Conservation (phyloP, 495 filamentous ascomycete species). For the Neurospora sp. region DNA sequence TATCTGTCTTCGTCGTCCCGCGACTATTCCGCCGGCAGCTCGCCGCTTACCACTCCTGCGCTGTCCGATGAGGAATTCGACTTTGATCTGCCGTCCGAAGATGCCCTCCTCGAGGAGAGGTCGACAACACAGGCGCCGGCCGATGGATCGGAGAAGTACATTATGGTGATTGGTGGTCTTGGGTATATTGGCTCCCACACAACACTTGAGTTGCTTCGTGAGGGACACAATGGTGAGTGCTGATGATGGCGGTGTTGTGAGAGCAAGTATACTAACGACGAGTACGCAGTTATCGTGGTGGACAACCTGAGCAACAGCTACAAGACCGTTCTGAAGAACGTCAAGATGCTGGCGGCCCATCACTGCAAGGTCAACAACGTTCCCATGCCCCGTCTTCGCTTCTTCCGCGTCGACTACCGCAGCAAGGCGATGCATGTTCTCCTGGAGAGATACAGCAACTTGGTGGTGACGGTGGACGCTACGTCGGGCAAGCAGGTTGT, state of each 20-base stretch:
- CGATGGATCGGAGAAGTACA: slow-evolving; percentile 18
- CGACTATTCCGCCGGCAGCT: slow-evolving; percentile 1
- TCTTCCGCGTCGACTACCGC: slow-evolving; percentile 51
- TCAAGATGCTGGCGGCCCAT: slow-evolving; percentile 38
- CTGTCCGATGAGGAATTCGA: slow-evolving; percentile 15
- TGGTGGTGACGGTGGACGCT: slow-evolving; percentile 27
- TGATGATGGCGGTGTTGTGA: background rate
- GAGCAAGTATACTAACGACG: background rate
- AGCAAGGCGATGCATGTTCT: slow-evolving; percentile 23
- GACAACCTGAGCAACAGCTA: slow-evolving; percentile 56
- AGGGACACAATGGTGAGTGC: slow-evolving; percentile 40
- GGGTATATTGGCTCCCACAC: slow-evolving; percentile 61
- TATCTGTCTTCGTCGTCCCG: slow-evolving; percentile 7
- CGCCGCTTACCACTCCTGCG: slow-evolving; percentile 15
- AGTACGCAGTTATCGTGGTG: slow-evolving; percentile 40
- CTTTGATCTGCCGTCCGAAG: background rate
- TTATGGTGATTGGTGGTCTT: slow-evolving; percentile 55
- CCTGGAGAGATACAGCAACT: slow-evolving; percentile 18
- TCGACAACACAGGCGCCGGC: background rate
- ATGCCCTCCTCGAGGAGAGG: background rate
- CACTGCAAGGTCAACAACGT: slow-evolving; percentile 30
- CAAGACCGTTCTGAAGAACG: slow-evolving; percentile 41
- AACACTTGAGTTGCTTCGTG: slow-evolving; percentile 50
- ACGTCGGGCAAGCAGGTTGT: slow-evolving; percentile 32
- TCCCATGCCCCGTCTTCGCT: slow-evolving; percentile 40